Evolutionary conservation across 768 basidiomycete species (phyloP).

Genomic region (Suillus subalutaceus): DNA sequence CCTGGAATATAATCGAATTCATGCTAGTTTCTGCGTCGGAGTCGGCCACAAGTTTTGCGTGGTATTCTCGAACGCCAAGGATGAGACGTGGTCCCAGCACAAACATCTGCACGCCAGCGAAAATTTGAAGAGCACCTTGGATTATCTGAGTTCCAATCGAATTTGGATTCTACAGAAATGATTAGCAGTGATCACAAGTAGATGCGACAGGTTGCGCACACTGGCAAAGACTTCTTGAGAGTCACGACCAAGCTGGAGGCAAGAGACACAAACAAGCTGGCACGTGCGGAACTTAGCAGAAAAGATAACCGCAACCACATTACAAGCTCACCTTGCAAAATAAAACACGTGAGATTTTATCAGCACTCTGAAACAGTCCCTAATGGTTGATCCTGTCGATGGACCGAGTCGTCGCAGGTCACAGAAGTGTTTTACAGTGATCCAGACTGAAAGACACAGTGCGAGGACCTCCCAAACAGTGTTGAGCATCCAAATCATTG

Average conservation of each 20-base stretch:
- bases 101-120: neutral
- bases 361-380: neutral
- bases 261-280: neutral
- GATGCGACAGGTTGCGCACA: neutral
- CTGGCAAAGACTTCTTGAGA: rapidly evolving
- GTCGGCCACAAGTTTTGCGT: neutral
- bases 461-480: neutral
- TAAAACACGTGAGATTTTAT: neutral
- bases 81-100: neutral
- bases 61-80: neutral
- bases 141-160: neutral
- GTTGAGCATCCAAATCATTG: neutral
- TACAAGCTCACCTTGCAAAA: neutral
- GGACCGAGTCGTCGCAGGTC: neutral
- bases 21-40: neutral
- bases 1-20: neutral
- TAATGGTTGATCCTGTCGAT: neutral
- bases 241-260: neutral
- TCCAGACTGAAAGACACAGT: neutral
- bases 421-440: neutral
- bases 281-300: neutral
- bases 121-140: neutral
- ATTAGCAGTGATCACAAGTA: neutral
- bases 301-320: neutral
- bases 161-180: neutral